Evolutionary conservation across 2,329 filamentous ascomycete genomes (phyloP).

Genomic region (Aureobasidium sp.): DNA sequence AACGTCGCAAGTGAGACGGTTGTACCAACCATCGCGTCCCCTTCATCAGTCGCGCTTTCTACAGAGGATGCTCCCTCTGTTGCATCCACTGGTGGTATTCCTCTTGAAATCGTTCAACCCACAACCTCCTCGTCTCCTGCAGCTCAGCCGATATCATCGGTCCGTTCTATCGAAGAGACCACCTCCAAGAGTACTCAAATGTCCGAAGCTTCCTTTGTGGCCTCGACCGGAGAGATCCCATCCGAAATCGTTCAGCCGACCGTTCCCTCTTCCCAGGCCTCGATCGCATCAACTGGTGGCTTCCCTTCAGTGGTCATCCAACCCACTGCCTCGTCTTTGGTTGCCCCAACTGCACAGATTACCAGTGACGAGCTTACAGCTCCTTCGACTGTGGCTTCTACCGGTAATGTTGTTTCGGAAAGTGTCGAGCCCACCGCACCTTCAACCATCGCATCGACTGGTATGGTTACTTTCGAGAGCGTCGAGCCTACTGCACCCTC

Average conservation of each 20-base stretch:
- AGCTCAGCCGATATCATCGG: neutral
- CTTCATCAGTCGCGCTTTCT: neutral
- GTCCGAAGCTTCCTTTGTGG: neutral
- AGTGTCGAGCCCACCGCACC: slow-evolving; percentile 8
- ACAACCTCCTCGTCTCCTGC: neutral
- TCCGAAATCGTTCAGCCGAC: neutral
- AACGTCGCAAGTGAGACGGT: neutral
- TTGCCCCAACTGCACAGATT: neutral
- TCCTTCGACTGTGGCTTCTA: neutral
- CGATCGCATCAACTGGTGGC: neutral
- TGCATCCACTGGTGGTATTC: neutral
- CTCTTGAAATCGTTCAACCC: neutral
- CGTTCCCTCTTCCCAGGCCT: neutral
- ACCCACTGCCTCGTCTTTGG: neutral
- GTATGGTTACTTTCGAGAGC: no score
- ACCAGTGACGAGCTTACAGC: neutral
- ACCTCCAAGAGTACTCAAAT: neutral
- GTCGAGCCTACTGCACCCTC: no score
- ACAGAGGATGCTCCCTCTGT: neutral
- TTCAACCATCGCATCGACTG: no score
- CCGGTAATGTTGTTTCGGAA: neutral
- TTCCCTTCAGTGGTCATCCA: neutral
- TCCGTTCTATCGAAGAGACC: neutral
- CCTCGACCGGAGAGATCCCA: neutral
- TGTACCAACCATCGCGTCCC: neutral